Percentiles rank a stretch among this genome's conserved stretches.
Conservation (phyloP, 768 basidiomycete genomes). For the Bullera alba region DNA sequence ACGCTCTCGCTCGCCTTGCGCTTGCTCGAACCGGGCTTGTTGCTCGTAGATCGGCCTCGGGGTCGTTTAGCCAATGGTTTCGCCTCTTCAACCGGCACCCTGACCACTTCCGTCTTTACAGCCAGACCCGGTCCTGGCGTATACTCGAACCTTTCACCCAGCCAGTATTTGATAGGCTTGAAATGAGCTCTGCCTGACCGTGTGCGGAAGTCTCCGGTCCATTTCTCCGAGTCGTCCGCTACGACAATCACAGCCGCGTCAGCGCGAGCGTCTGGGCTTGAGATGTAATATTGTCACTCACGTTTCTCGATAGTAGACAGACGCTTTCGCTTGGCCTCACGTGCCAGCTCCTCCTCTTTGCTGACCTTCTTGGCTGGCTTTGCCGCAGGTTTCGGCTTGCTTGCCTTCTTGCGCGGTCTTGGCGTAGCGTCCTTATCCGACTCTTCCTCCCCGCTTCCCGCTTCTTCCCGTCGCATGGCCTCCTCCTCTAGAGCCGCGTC, state of each 20-base stretch:
- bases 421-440: slow-evolving; percentile 1
- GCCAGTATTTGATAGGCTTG: slow-evolving; percentile 81
- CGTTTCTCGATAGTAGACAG: slow-evolving; percentile 10
- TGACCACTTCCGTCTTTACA: slow-evolving; percentile 61
- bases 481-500: slow-evolving; percentile 13
- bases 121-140: slow-evolving; percentile 55
- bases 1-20: slow-evolving; percentile 7
- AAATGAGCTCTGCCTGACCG: slow-evolving; percentile 64
- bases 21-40: slow-evolving; percentile 7
- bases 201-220: slow-evolving; percentile 49
- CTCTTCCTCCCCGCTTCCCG: slow-evolving; percentile 12
- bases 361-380: neutral
- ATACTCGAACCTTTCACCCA: slow-evolving; percentile 82
- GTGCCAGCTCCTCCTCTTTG: neutral
- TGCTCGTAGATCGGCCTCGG: slow-evolving; percentile 13
- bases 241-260: neutral
- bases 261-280: neutral
- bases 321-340: slow-evolving; percentile 12
- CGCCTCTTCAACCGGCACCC: slow-evolving; percentile 53
- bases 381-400: slow-evolving; percentile 6
- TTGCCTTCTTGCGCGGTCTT: slow-evolving; percentile 7
- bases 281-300: neutral
- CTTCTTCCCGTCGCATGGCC: slow-evolving; percentile 10
- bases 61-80: slow-evolving; percentile 49
- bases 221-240: slow-evolving; percentile 19